Conservation (phyloP, 768 basidiomycete genomes). For the Pisolithus albus region DNA sequence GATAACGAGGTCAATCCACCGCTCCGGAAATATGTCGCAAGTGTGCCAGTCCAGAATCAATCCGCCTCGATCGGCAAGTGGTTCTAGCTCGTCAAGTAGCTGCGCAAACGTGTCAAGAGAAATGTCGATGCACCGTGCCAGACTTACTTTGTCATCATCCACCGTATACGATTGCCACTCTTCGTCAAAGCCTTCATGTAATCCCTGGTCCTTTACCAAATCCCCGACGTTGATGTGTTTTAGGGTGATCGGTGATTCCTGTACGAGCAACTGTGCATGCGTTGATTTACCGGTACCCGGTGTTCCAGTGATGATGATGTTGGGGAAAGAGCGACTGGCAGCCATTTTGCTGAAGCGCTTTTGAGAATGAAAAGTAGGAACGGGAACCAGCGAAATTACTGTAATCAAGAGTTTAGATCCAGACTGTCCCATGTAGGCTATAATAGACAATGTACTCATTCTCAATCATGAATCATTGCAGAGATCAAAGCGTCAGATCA, state of each 20-base stretch:
- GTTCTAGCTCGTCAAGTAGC: conserved; percentile 87
- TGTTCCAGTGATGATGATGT: conserved; percentile 84
- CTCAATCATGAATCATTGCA: too few relatives aligned
- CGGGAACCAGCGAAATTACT: too few relatives aligned
- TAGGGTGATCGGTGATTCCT: conserved; percentile 63
- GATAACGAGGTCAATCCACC: conserved; percentile 94
- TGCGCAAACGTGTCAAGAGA: conserved; percentile 24
- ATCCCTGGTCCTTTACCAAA: conserved; percentile 71
- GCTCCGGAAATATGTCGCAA: conserved; percentile 89
- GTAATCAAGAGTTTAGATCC: too few relatives aligned
- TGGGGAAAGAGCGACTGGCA: conserved; percentile 34
- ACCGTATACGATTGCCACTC: conserved; percentile 95
- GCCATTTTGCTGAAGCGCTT: neutral
- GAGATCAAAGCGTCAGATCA: too few relatives aligned
- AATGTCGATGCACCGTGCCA: neutral
- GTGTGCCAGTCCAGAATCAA: conserved; percentile 93
- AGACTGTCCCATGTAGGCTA: too few relatives aligned
- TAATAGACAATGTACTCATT: too few relatives aligned
- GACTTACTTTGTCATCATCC: conserved; percentile 88
- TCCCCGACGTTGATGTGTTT: conserved; percentile 88
- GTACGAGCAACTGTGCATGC: conserved; percentile 76
- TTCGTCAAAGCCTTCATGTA: conserved; percentile 82
- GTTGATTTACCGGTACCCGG: conserved; percentile 97
- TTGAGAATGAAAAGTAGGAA: neutral
- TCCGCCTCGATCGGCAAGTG: conserved; percentile 59